These are phyloP conservation scores for Epichloe sp. DNA, from an alignment of 2,329 filamentous ascomycete species.

Conservation along the genomic window DNA sequence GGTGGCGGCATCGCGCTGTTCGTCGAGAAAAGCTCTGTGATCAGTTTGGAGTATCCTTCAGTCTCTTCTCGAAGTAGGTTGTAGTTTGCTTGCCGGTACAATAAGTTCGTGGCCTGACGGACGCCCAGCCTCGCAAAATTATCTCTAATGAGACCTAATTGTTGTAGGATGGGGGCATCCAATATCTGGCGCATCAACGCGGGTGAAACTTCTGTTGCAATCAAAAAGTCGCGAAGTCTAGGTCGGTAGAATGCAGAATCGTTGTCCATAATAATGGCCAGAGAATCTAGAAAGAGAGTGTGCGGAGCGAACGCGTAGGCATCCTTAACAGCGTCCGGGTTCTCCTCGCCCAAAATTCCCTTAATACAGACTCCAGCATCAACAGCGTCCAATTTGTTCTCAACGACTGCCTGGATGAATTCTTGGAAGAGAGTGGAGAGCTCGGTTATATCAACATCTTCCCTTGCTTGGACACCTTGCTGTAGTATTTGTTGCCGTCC, in stretches of 20 bases:
- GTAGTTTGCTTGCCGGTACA: slow-evolving; percentile 95
- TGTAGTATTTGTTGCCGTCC: slow-evolving; percentile 57
- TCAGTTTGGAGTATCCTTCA: slow-evolving; percentile 90
- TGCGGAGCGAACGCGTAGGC: slow-evolving; percentile 45
- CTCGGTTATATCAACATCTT: slow-evolving; percentile 53
- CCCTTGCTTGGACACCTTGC: slow-evolving; percentile 48
- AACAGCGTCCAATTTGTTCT: slow-evolving; percentile 49
- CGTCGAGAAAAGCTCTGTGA: slow-evolving; percentile 89
- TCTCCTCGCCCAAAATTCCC: slow-evolving; percentile 53
- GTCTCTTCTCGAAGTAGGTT: slow-evolving; percentile 91
- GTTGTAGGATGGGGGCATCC: slow-evolving; percentile 63
- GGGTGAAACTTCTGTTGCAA: slow-evolving; percentile 59
- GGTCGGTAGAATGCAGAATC: slow-evolving; percentile 39
- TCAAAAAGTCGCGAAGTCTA: slow-evolving; percentile 52
- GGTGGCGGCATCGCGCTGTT: slow-evolving; percentile 62
- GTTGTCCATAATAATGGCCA: slow-evolving; percentile 66
- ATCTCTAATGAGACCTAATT: slow-evolving; percentile 68
- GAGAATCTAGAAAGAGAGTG: slow-evolving; percentile 66
- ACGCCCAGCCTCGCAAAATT: slow-evolving; percentile 75
- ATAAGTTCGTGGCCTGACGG: slow-evolving; percentile 78
- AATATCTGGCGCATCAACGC: slow-evolving; percentile 66
- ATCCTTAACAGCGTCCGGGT: slow-evolving; percentile 36
- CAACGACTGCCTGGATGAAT: slow-evolving; percentile 61
- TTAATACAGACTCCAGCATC: slow-evolving; percentile 63
- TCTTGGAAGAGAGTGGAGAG: slow-evolving; percentile 73